phyloP scores from a whole-genome alignment of 1,139 yeast genomes.

The Yamadazyma conglobata region DNA sequence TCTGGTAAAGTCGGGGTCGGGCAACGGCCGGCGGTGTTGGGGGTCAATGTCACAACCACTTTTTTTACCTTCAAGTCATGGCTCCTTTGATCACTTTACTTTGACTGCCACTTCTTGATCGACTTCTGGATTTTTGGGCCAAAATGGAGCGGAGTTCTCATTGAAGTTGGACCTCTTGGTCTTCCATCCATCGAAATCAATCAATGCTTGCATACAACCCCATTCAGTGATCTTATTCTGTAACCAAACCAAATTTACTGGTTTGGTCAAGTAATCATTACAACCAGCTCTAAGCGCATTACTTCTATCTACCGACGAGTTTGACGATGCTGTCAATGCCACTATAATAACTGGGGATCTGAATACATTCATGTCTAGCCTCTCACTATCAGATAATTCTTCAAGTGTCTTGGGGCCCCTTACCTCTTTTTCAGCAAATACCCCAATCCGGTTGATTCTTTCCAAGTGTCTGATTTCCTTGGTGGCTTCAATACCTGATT shows the following conservation, averaged over 20 bases:
- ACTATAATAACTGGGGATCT: conserved; percentile 93
- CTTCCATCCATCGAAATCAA: conserved; percentile 95
- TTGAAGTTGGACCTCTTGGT: conserved; percentile 21
- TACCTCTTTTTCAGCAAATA: conserved; percentile 52
- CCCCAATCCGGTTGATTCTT: conserved; percentile 77
- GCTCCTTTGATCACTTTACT: conserved; percentile 6
- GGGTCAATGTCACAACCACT: too few relatives aligned
- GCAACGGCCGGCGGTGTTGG: too few relatives aligned
- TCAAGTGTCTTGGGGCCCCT: conserved; percentile 19
- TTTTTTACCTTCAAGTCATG: too few relatives aligned
- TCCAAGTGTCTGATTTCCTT: conserved; percentile 84
- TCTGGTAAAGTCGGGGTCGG: too few relatives aligned
- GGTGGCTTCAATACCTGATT: conserved; percentile 91
- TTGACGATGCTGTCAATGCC: conserved; percentile 88
- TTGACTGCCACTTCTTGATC: conserved; percentile 15
- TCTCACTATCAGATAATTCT: conserved; percentile 32
- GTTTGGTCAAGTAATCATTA: conserved; percentile 94
- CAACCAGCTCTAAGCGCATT: conserved; percentile 96
- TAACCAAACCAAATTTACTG: conserved; percentile 91
- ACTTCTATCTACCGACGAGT: conserved; percentile 77
- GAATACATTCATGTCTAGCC: conserved; percentile 58
- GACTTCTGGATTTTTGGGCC: conserved; percentile 9
- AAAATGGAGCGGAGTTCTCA: conserved; percentile 10
- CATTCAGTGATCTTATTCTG: conserved; percentile 93
- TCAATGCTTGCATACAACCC: conserved; percentile 97